Base-by-base conservation (phyloP, 1,284 basidiomycete genomes). In the Tylopilus sp. region DNA sequence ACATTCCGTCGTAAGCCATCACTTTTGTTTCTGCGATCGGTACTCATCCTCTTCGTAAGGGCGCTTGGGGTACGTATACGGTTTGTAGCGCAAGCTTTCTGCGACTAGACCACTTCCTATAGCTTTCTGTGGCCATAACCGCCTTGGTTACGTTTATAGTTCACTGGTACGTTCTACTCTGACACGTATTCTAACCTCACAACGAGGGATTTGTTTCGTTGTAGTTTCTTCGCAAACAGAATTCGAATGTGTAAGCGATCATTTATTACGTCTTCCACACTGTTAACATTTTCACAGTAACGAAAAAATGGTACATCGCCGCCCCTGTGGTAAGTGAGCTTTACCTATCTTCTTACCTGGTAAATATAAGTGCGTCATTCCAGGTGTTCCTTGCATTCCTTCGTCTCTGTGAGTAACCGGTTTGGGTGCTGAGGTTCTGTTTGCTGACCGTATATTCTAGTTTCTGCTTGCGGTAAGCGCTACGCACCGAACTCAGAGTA, bases 141-240 rank as follows among this genome's bases (percentile, higher is more conserved):
- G 64, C 64, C 15, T 12, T 29, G 3, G 51, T 65, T n/a, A 65
- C 64, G 0, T 65, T 65, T 48, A 54, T 69, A 49, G 64, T 65
- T 34, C 64, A 65, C 21, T 68, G 64, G 64, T 66, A 0, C 4
- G 64, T 48, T 30, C 2, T 34, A 31, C n/a, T 18, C 2, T 29
- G 1, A 30, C 7, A 1, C 18, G 11, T 29, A 13, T 7, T 41
- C 12, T 10, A 9, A 34, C 10, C 11, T 9, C 18, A 16, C 16
- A 7, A 7, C 39, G 19, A 52, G 6, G 16, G 1, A 6, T 2
- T 13, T 19, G 31, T 39, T 43, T 8, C 9, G 0, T 30, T 6
- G 2, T 15, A 65, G 64, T 31, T 65, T 65, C 58, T 65, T 68
- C 33, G 64, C 64, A 1, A 67, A 68, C 51, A 56, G 64, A 51